A percentile compares a stretch with the other conserved stretches of the same genome.
These are phyloP conservation scores for Penicillium sp. DNA, from an alignment of 2,329 filamentous ascomycete species.

Conservation along the genomic window DNA sequence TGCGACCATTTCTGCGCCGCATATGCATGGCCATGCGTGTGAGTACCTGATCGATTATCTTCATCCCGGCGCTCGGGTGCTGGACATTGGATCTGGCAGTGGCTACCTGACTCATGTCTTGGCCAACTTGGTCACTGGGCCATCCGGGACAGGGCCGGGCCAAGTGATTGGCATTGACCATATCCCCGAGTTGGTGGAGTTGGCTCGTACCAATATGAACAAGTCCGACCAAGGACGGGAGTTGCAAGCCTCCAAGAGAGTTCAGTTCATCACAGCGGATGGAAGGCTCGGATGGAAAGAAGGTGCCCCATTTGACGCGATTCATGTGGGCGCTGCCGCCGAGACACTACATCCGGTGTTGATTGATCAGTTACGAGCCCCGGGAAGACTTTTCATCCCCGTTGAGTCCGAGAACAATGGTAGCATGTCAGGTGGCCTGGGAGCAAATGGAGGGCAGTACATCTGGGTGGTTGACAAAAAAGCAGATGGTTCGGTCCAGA, in stretches of 20 bases:
- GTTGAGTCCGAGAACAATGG: constrained; percentile 46
- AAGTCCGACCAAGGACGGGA: constrained; percentile 55
- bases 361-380: constrained; percentile 68
- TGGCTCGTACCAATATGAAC: constrained; percentile 60
- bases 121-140: constrained; percentile 60
- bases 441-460: constrained; percentile 44
- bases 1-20: constrained; percentile 66
- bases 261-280: constrained; percentile 70
- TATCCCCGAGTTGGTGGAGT: constrained; percentile 57
- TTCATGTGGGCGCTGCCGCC: constrained; percentile 89
- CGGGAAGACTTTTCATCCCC: constrained; percentile 67
- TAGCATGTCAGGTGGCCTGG: constrained; percentile 14
- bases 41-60: constrained; percentile 58
- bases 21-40: constrained; percentile 64
- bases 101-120: constrained; percentile 86
- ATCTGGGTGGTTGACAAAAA: constrained; percentile 61
- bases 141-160: constrained; percentile 33
- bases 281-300: constrained; percentile 61
- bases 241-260: constrained; percentile 59
- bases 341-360: constrained; percentile 64
- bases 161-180: constrained; percentile 69
- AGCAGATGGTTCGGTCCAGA: constrained; percentile 51
- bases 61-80: constrained; percentile 50
- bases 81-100: constrained; percentile 70
- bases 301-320: constrained; percentile 71